Evolutionary conservation across 2,329 filamentous ascomycete genomes (phyloP).

Genomic region (Trichoderma cornu-damae): DNA sequence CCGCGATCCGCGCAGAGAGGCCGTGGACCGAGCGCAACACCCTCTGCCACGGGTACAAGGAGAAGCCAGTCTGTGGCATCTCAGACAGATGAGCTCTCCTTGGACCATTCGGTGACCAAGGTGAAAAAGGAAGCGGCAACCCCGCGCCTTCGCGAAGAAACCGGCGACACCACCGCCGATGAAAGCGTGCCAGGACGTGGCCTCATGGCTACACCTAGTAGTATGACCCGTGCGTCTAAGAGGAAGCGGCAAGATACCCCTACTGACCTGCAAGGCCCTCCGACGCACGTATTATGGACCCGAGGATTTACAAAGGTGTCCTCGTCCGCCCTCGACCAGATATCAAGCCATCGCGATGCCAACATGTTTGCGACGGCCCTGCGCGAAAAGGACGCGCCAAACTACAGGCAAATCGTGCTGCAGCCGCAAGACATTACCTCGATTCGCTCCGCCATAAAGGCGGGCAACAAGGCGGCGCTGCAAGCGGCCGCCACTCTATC

Average conservation of each 20-base stretch:
- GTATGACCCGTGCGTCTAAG: constrained; percentile 42
- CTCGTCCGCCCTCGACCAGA: constrained; percentile 67
- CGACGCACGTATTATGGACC: constrained; percentile 67
- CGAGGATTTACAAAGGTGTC: constrained; percentile 70
- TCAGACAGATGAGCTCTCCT: constrained; percentile 44
- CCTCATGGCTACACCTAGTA: constrained; percentile 35
- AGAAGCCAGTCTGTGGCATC: constrained; percentile 45
- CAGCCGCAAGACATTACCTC: constrained; percentile 73
- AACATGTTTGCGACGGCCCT: constrained; percentile 75
- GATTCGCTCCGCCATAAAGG: constrained; percentile 69
- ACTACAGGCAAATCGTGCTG: constrained; percentile 68
- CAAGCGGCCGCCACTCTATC: constrained; percentile 57
- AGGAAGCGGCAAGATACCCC: constrained; percentile 54
- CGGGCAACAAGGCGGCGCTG: constrained; percentile 61
- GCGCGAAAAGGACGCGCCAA: constrained; percentile 68
- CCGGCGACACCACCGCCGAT: constrained; percentile 51
- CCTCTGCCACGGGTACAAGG: constrained; percentile 33
- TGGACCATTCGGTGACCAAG: constrained; percentile 40
- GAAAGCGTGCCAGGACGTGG: constrained; percentile 44
- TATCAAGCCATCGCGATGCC: constrained; percentile 69
- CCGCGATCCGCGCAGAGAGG: constrained; percentile 35
- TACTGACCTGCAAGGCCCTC: constrained; percentile 46
- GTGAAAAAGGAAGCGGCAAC: constrained; percentile 59
- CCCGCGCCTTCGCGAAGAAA: constrained; percentile 49
- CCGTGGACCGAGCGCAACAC: constrained; percentile 33